Evolutionary conservation across 805 yeast genomes (phyloP).

Genomic region (Candida gorgasii): DNA sequence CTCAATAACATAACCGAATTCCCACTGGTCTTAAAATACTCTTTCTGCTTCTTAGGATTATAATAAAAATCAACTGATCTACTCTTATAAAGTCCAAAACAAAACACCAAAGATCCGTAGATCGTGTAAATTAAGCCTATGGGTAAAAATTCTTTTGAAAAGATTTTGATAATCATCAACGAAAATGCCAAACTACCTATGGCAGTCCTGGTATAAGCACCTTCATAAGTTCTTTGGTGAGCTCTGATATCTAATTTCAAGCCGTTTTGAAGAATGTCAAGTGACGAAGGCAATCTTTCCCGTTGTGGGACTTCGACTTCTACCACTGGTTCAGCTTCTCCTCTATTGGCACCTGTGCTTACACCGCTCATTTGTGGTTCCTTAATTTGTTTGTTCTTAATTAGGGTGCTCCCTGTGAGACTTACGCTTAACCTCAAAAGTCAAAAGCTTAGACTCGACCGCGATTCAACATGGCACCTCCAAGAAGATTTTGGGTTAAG

Average conservation of each 20-base stretch:
- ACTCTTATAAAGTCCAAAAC: slow-evolving; percentile 40
- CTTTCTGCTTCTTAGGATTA: slow-evolving; percentile 35
- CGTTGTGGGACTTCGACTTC: slow-evolving; percentile 8
- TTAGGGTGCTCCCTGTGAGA: too few species aligned
- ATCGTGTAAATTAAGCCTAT: slow-evolving; percentile 66
- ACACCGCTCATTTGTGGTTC: not conserved
- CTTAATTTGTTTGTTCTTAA: too few species aligned
- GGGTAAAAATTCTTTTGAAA: slow-evolving; percentile 62
- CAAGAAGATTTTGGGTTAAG: slow-evolving; percentile 36
- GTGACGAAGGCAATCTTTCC: slow-evolving; percentile 30
- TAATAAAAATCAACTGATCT: slow-evolving; percentile 37
- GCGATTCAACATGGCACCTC: slow-evolving; percentile 42
- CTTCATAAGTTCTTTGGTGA: slow-evolving; percentile 81
- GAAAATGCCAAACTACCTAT: slow-evolving; percentile 68
- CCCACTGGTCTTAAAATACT: slow-evolving; percentile 62
- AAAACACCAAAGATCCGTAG: slow-evolving; percentile 51
- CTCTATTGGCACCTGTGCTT: slow-evolving; percentile 2
- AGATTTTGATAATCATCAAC: slow-evolving; percentile 62
- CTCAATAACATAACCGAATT: slow-evolving; percentile 56
- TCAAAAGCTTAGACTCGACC: too few species aligned
- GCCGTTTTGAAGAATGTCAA: slow-evolving; percentile 39
- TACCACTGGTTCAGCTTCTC: not conserved
- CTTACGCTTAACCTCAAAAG: too few species aligned
- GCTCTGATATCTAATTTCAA: slow-evolving; percentile 59
- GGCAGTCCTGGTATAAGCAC: slow-evolving; percentile 76